Conservation (phyloP, 139 green algal genomes). For the Desmodesmus armatus region DNA sequence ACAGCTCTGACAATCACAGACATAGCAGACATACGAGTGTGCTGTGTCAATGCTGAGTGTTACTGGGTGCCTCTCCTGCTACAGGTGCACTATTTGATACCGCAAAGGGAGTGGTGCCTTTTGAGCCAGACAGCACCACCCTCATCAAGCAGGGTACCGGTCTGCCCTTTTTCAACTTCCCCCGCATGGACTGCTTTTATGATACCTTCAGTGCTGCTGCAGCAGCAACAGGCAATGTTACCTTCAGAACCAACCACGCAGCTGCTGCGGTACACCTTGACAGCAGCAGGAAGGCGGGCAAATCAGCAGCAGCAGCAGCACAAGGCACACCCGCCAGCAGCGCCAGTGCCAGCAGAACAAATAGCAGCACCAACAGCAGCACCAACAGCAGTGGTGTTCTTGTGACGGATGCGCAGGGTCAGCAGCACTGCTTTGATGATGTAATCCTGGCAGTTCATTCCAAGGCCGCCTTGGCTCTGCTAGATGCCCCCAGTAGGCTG, state of each 20-base stretch:
- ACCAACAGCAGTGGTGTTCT: background rate
- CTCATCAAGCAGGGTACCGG: too few relatives aligned
- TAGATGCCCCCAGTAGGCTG: background rate
- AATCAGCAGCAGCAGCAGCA: background rate
- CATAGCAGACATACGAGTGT: too few relatives aligned
- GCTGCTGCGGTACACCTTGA: background rate
- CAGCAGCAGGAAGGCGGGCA: too few relatives aligned
- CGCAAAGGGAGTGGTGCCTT: too few relatives aligned
- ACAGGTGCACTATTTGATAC: too few relatives aligned
- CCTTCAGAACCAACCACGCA: background rate
- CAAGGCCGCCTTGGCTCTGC: background rate
- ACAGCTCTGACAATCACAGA: too few relatives aligned
- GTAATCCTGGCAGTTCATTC: background rate
- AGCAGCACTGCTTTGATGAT: background rate
- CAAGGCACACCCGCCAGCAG: background rate
- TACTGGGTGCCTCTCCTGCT: too few relatives aligned
- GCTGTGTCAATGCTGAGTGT: too few relatives aligned
- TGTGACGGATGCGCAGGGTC: background rate
- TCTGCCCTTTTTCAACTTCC: conserved; percentile 2
- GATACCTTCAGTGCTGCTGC: background rate
- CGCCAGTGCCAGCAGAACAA: too few relatives aligned
- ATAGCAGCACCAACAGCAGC: conserved; percentile 2
- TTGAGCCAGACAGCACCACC: too few relatives aligned
- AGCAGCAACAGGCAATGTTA: background rate
- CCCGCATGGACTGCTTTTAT: conserved; percentile 3